Percentiles rank a stretch among this genome's conserved stretches.
Evolutionary conservation across 179 eudicot genomes (phyloP).

Genomic region (Silene vulgaris): DNA sequence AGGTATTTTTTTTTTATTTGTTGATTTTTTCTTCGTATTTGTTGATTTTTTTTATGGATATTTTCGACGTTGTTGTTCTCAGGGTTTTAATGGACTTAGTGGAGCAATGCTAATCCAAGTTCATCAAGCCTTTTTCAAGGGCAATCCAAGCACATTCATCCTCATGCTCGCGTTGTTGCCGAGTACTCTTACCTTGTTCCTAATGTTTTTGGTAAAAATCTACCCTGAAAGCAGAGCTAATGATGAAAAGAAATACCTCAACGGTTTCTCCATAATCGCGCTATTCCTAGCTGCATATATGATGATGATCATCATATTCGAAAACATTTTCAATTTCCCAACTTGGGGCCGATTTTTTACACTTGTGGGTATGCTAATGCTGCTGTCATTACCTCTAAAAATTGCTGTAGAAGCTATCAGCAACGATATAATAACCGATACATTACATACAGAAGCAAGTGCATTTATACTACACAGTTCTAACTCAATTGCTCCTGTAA

Average conservation of each 20-base stretch:
- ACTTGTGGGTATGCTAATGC: constrained; percentile 33
- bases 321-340: constrained; percentile 41
- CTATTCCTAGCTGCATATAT: constrained; percentile 50
- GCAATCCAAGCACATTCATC: constrained; percentile 50
- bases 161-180: constrained; percentile 72
- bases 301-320: constrained; percentile 47
- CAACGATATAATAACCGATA: constrained; percentile 4
- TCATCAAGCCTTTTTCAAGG: constrained; percentile 47
- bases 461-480: constrained; percentile 19
- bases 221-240: constrained; percentile 24
- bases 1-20: constrained; percentile 40
- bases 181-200: constrained; percentile 32
- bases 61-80: neutral
- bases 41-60: too few species aligned
- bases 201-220: constrained; percentile 61
- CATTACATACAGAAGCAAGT: neutral
- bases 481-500: constrained; percentile 13
- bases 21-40: too few species aligned
- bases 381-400: constrained; percentile 48
- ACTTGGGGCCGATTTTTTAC: constrained; percentile 34
- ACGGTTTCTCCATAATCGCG: constrained; percentile 51
- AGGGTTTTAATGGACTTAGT: constrained; percentile 91
- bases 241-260: constrained; percentile 49
- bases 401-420: constrained; percentile 28
- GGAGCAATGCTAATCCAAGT: constrained; percentile 76